Evolutionary conservation across 73 alveolate genomes (phyloP), one percentile per base, ranked within the genome.

Genomic region (Loxodes magnus): DNA sequence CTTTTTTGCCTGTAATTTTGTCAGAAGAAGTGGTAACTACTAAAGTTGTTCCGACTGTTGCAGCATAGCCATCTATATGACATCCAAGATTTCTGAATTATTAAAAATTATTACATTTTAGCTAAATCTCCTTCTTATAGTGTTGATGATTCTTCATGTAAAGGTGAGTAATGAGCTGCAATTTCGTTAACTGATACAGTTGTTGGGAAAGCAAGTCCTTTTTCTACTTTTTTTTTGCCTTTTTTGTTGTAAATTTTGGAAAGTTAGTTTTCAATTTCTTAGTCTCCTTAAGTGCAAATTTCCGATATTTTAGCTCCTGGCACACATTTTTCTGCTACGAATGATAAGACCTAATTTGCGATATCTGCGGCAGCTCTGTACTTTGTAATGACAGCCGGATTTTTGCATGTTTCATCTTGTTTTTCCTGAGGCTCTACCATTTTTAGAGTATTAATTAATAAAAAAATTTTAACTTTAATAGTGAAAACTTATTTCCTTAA

Each of bases 181-280:
- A 93, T 67, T 74, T 93, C 74, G 82, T 93, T 93, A 25, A 90
- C 97, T 20, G 98, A 86, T 54, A 93, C 68, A 48, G 96, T 79
- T 28, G 96, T 87, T 21, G 99, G 99, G 90, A 88, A 89, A 37
- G 99, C 98, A 26, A 87, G 62, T 9, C 99, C 99, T 81, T 89
- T 86, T 65, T 84, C 93, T 3, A 86, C 61, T n/a, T n/a, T n/a
- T n/a, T n/a, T n/a, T n/a, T n/a, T n/a, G 66, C 87, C 82, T 79
- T 52, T 79, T 63, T 62, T 84, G 67, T 62, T 59, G 79, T 64
- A 84, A 16, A 68, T 79, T 52, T 74, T 79, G 12, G 71, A 31
- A 31, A 79, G 71, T 52, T 68, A 59, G 15, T 51, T 72, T 26
- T 72, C 84, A 49, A 80, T 71, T 48, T 52, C 62, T 35, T 67